Percentiles rank a stretch among this genome's conserved stretches.
Evolutionary conservation across 1,284 basidiomycete species (phyloP).

Genomic region (Erythrobasidium hasegawianum): DNA sequence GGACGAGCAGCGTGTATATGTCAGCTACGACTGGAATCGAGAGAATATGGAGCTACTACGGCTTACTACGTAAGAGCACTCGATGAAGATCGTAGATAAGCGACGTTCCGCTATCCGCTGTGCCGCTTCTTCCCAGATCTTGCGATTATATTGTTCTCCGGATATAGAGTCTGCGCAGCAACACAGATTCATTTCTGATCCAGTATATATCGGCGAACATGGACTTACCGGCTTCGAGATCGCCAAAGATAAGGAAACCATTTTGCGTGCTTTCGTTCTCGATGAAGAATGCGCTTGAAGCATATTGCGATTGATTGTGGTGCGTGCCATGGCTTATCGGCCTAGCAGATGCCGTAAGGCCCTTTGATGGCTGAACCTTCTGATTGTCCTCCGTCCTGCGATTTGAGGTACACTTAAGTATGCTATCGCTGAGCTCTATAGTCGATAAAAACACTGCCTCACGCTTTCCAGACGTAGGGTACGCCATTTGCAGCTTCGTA

Average conservation of each 20-base stretch:
- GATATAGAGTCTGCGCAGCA: conserved; percentile 70
- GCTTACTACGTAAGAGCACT: conserved; percentile 66
- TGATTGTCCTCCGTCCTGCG: background rate
- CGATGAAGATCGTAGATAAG: conserved; percentile 69
- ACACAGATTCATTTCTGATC: too few relatives aligned
- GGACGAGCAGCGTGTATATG: too few relatives aligned
- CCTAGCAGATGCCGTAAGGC: conserved; percentile 62
- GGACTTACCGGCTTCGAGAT: conserved; percentile 38
- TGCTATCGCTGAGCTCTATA: background rate
- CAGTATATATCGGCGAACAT: too few relatives aligned
- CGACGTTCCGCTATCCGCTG: conserved; percentile 38
- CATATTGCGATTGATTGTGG: conserved; percentile 53
- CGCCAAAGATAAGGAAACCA: conserved; percentile 75
- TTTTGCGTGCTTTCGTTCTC: conserved; percentile 57
- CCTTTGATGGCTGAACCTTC: conserved; percentile 29
- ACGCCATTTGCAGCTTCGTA: conserved; percentile 34
- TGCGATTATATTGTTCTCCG: conserved; percentile 56
- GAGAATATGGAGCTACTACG: too few relatives aligned
- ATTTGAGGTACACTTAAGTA: too few relatives aligned
- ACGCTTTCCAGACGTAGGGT: conserved; percentile 41
- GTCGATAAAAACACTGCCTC: conserved; percentile 5
- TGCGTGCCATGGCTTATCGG: conserved; percentile 67
- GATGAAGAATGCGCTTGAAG: conserved; percentile 71
- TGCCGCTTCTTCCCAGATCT: conserved; percentile 69
- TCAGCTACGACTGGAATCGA: too few relatives aligned